Base-by-base conservation (phyloP, 108 stramenopile genomes). In the Parietichytrium sp. region DNA sequence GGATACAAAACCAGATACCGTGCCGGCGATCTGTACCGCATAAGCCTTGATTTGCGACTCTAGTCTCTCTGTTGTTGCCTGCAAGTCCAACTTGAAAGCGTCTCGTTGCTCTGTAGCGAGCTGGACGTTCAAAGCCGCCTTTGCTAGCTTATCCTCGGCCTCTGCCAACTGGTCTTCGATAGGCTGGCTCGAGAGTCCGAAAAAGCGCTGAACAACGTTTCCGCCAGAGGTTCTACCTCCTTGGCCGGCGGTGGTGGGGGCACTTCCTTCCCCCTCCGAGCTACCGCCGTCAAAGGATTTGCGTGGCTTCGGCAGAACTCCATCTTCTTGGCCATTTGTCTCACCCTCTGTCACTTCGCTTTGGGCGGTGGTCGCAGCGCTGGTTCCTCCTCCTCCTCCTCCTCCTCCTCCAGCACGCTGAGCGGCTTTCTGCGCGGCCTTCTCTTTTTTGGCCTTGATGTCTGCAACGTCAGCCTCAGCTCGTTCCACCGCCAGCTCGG, bases 11-110 rank as follows among this genome's bases (percentile, higher is more conserved):
- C 61, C 61, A n/a, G 61, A 72, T 6, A 72, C 61, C 6, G 61
- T 72, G 33, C 61, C 61, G 6, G 61, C 61, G 42, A 72, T 72
- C 61, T 72, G 61, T 25, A 72, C 61, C 6, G 61, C 61, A 72
- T 45, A 72, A 6, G 61, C 61, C 42, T 72, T 72, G 2, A 72
- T 72, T 2, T 72, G 61, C 15, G 61, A 33, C 42, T 72, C 61
- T 33, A 72, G 61, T 0, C 61, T 33, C 13, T 72, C 20, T 42
- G 61, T 45, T 33, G 16, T 15, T 42, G 36, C 61, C 7, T 72
- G 10, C 7, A 72, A 33, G 16, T 72, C 61, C 0, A n/a, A 10
- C 42, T 72, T 33, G 10, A 72, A n/a, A 15, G 18, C 45, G 6
- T 1, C 61, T 16, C 61, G 61, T 42, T 72, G 61, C 29, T 72